These are phyloP conservation scores for Dipteronia dyeriana DNA, from an alignment of 345 rosid genomes.

Conservation along the genomic window DNA sequence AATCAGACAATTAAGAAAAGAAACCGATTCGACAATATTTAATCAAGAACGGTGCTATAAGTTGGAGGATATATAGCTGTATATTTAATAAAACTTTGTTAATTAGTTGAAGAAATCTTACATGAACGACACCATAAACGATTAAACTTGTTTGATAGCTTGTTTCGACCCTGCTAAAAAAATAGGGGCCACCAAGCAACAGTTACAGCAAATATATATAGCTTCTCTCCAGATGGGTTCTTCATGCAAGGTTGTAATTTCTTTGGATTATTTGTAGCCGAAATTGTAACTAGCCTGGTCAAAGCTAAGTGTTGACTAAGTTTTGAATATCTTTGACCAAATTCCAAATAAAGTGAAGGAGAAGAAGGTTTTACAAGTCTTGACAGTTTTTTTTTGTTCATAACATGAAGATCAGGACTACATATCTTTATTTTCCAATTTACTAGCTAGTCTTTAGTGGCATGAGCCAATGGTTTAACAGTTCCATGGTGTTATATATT, in stretches of 20 bases:
- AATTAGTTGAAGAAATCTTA: conserved; percentile 1
- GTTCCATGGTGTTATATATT: no score
- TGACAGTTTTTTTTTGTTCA: background rate
- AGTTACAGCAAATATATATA: background rate
- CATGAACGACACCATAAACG: background rate
- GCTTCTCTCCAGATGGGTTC: background rate
- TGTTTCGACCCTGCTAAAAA: background rate
- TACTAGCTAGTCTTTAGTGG: background rate
- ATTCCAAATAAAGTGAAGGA: no score
- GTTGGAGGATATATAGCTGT: background rate
- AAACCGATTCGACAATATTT: no score
- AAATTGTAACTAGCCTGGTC: conserved; percentile 3
- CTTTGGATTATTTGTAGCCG: conserved; percentile 10
- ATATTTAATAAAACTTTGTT: background rate
- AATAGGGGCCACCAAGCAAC: background rate
- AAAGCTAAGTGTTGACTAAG: background rate
- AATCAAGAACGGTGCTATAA: background rate
- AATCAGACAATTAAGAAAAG: no score
- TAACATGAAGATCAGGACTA: background rate
- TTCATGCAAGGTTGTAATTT: background rate
- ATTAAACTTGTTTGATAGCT: conserved; percentile 5
- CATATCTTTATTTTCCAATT: background rate
- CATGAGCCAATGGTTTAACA: no score
- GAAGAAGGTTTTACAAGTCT: background rate
- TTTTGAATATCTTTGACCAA: background rate